Evolutionary conservation across 2,329 filamentous ascomycete genomes (phyloP).

Genomic region (Neopestalotiopsis rosae): DNA sequence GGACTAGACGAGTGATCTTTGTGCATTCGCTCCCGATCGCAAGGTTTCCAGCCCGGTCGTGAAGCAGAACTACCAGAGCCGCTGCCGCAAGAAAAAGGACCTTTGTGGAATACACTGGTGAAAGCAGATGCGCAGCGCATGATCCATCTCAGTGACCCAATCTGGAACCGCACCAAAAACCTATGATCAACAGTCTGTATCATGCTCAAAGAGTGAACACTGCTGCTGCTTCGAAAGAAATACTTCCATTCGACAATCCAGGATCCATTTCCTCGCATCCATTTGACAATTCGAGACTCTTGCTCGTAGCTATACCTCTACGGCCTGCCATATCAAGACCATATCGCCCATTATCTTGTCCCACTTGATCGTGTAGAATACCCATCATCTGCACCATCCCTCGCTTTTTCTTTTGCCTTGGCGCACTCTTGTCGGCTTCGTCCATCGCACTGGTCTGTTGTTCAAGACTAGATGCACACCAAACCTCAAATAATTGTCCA

Average conservation of each 20-base stretch:
- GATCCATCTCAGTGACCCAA: neutral
- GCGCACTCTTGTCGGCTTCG: neutral
- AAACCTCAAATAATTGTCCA: neutral
- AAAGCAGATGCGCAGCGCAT: neutral
- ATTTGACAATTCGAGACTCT: constrained; percentile 9
- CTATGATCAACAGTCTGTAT: constrained; percentile 4
- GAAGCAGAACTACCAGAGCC: neutral
- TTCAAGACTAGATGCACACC: neutral
- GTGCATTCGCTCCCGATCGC: neutral
- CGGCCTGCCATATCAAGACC: neutral
- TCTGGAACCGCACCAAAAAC: neutral
- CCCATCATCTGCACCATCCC: constrained; percentile 9
- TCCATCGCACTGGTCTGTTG: constrained; percentile 6
- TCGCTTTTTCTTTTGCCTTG: neutral
- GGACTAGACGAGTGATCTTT: no score
- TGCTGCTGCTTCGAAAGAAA: constrained; percentile 3
- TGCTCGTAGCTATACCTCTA: neutral
- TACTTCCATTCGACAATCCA: neutral
- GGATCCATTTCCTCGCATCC: neutral
- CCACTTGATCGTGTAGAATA: neutral
- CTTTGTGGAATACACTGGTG: neutral
- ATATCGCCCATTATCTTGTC: neutral
- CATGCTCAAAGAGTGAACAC: constrained; percentile 12
- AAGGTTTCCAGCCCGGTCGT: neutral
- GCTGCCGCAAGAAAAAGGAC: neutral